Percentiles rank a stretch among this genome's conserved stretches.
Evolutionary conservation across 164 flowering plant genomes (phyloP).

Genomic region (Kalanchoe fedtschenkoi): DNA sequence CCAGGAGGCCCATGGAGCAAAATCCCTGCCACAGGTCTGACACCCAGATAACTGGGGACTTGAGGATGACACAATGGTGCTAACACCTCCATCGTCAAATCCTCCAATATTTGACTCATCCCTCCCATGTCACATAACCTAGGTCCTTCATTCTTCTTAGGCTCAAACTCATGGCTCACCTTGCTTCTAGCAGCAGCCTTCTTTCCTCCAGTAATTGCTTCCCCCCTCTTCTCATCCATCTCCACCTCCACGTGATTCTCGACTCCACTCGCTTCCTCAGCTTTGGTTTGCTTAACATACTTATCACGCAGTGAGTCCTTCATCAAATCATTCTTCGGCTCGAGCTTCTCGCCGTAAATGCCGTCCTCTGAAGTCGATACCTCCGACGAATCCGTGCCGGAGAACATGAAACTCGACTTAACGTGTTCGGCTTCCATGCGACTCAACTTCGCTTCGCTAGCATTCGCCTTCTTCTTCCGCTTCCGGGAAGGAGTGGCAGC

Average conservation of each 20-base stretch:
- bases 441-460: constrained; percentile 28
- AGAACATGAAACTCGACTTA: constrained; percentile 10
- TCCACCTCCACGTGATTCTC: constrained; percentile 52
- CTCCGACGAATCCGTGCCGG: constrained; percentile 23
- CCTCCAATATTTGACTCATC: constrained; percentile 48
- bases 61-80: constrained; percentile 64
- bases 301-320: constrained; percentile 36
- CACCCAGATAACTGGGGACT: constrained; percentile 50
- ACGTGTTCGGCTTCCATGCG: constrained; percentile 23
- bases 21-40: constrained; percentile 65
- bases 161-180: constrained; percentile 12
- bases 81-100: constrained; percentile 62
- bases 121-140: constrained; percentile 82
- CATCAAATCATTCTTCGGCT: constrained; percentile 61
- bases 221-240: constrained; percentile 6
- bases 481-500: constrained; percentile 13
- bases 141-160: constrained; percentile 34
- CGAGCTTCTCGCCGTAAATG: constrained; percentile 35
- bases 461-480: constrained; percentile 22
- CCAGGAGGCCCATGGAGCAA: constrained; percentile 90
- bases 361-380: constrained; percentile 67
- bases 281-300: constrained; percentile 13
- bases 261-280: constrained; percentile 1
- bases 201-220: constrained; percentile 8
- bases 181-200: constrained; percentile 9